These are phyloP conservation scores for Agapanthus africanus DNA, from an alignment of 106 monocot genomes.

Conservation along the genomic window DNA sequence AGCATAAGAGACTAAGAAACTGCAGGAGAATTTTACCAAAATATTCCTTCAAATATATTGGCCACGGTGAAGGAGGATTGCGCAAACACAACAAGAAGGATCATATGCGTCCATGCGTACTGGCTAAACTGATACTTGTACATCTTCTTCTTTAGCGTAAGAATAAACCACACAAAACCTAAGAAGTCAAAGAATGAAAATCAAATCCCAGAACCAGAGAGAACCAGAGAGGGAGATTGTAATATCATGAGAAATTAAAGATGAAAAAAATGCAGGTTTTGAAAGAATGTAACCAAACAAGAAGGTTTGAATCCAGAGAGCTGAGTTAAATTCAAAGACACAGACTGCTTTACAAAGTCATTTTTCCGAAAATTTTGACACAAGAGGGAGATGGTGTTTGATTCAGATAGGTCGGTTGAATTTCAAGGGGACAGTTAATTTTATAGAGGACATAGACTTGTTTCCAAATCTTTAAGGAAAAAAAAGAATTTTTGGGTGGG, in stretches of 20 bases:
- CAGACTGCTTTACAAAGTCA: too few species aligned
- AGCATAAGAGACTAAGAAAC: background rate
- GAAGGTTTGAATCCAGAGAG: too few species aligned
- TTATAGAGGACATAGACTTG: too few species aligned
- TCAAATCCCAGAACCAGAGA: too few species aligned
- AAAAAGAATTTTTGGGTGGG: too few species aligned
- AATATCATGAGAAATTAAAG: background rate
- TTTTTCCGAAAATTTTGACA: too few species aligned
- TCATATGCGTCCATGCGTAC: slow-evolving; percentile 85
- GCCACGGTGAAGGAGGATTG: slow-evolving; percentile 80
- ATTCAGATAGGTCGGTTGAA: background rate
- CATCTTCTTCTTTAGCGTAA: slow-evolving; percentile 87
- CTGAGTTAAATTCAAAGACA: too few species aligned
- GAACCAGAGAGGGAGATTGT: background rate
- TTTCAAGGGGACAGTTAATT: background rate
- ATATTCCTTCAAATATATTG: slow-evolving; percentile 98
- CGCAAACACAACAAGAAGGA: slow-evolving; percentile 67
- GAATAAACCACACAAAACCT: slow-evolving; percentile 97
- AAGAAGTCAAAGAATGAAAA: slow-evolving; percentile 1
- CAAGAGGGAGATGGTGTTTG: too few species aligned
- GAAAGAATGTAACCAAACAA: slow-evolving; percentile 32
- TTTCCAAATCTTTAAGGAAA: too few species aligned
- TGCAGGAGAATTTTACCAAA: slow-evolving; percentile 50
- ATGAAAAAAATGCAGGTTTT: background rate
- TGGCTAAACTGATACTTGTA: slow-evolving; percentile 83